phyloP scores from a whole-genome alignment of 805 yeast species.

The Blastobotrys parvus region DNA sequence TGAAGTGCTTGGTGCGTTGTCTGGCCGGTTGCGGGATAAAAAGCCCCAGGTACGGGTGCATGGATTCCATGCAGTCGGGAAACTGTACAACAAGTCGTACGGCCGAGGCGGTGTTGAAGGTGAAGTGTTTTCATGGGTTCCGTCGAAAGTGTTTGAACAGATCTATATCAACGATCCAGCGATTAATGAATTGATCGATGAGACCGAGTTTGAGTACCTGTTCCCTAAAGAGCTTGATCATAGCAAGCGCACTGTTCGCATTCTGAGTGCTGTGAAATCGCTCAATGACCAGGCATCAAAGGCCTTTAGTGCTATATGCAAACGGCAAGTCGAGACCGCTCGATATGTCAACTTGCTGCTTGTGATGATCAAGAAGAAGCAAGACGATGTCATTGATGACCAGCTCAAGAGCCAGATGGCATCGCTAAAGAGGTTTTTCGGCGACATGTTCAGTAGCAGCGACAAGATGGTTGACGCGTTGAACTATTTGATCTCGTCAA shows the following conservation, averaged over 20 bases:
- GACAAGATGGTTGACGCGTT: constrained; percentile 43
- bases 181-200: constrained; percentile 60
- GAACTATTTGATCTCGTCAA: constrained; percentile 42
- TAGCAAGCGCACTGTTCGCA: constrained; percentile 42
- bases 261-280: constrained; percentile 39
- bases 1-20: constrained; percentile 39
- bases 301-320: constrained; percentile 60
- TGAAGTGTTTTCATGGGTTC: constrained; percentile 43
- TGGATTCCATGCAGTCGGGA: constrained; percentile 47
- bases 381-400: neutral
- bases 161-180: constrained; percentile 65
- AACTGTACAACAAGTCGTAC: constrained; percentile 44
- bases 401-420: neutral
- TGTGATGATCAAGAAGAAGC: constrained; percentile 1
- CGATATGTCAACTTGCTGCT: constrained; percentile 33
- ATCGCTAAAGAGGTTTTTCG: constrained; percentile 23
- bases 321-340: constrained; percentile 47
- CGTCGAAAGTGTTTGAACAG: constrained; percentile 54
- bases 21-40: constrained; percentile 65
- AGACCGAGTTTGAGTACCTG: constrained; percentile 48
- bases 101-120: constrained; percentile 24
- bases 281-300: constrained; percentile 50
- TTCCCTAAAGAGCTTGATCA: constrained; percentile 42
- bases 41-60: constrained; percentile 53
- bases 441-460: constrained; percentile 47